phyloP scores from a whole-genome alignment of 352 stramenopile species.

The Paralagenidium karlingii region DNA sequence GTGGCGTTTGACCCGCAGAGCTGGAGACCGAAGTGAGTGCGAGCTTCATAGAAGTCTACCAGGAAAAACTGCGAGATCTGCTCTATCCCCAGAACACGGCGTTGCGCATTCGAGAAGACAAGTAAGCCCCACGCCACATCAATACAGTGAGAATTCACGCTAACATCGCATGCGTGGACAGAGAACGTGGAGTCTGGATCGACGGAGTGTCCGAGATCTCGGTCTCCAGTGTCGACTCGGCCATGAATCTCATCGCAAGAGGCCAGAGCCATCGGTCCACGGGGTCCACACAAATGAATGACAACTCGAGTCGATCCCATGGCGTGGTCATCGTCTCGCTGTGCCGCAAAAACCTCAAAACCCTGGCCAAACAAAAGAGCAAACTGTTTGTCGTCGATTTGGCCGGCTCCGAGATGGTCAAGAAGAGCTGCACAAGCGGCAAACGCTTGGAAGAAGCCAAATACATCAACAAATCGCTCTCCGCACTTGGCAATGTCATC shows the following conservation, averaged over 20 bases:
- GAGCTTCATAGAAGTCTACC: conserved; percentile 61
- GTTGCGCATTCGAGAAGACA: conserved; percentile 84
- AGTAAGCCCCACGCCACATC: conserved; percentile 23
- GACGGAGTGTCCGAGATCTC: conserved; percentile 34
- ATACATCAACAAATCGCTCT: conserved; percentile 71
- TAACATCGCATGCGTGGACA: conserved; percentile 8
- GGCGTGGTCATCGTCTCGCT: conserved; percentile 47
- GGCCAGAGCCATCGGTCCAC: conserved; percentile 24
- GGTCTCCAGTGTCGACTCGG: conserved; percentile 13
- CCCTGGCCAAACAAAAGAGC: not conserved
- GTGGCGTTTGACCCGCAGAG: conserved; percentile 79
- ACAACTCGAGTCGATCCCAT: conserved; percentile 52
- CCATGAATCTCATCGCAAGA: conserved; percentile 19
- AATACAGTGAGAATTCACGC: conserved; percentile 26
- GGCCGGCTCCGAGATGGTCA: conserved; percentile 48
- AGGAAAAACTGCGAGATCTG: conserved; percentile 49
- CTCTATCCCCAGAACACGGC: conserved; percentile 80
- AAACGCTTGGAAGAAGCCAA: conserved; percentile 55
- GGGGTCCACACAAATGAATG: conserved; percentile 39
- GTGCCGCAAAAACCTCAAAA: conserved; percentile 11
- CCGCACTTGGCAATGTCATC: conserved; percentile 58
- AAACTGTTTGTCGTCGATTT: conserved; percentile 54
- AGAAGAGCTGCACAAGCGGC: conserved; percentile 35
- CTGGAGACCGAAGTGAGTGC: conserved; percentile 84
- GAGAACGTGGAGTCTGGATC: conserved; percentile 16